These are phyloP conservation scores for Fagopyrum tataricum DNA, from an alignment of 148 eudicot genomes.

Conservation along the genomic window DNA sequence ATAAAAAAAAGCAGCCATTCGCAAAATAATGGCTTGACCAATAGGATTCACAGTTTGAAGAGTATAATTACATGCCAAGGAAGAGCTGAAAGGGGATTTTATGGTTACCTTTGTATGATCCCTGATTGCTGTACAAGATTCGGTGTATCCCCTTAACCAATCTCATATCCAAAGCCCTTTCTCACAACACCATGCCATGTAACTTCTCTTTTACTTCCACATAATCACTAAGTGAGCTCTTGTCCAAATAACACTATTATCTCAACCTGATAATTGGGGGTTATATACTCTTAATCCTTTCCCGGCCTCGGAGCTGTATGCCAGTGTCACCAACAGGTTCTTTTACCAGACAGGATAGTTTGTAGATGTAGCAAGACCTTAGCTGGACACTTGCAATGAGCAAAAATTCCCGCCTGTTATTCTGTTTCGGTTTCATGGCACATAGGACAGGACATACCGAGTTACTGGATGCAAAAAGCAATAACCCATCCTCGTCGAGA, in stretches of 20 bases:
- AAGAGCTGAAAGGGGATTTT: conserved; percentile 40
- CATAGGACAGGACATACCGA: conserved; percentile 46
- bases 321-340: not conserved
- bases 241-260: not conserved
- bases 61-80: conserved; percentile 54
- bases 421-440: conserved; percentile 20
- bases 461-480: conserved; percentile 45
- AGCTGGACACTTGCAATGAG: conserved; percentile 16
- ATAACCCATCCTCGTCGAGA: conserved; percentile 39
- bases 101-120: conserved; percentile 17
- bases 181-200: conserved; percentile 48
- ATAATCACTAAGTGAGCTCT: not conserved
- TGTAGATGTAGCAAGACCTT: conserved; percentile 17
- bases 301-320: not conserved
- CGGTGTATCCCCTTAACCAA: conserved; percentile 11
- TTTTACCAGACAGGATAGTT: not conserved
- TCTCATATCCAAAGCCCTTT: conserved; percentile 32
- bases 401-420: conserved; percentile 8
- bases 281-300: not conserved
- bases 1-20: not conserved
- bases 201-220: conserved; percentile 27
- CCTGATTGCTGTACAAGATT: conserved; percentile 40
- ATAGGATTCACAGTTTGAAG: not conserved
- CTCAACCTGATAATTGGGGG: not conserved
- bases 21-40: not conserved